phyloP scores from a whole-genome alignment of 257 asterid genomes.

The Nyctanthes arbortristis region DNA sequence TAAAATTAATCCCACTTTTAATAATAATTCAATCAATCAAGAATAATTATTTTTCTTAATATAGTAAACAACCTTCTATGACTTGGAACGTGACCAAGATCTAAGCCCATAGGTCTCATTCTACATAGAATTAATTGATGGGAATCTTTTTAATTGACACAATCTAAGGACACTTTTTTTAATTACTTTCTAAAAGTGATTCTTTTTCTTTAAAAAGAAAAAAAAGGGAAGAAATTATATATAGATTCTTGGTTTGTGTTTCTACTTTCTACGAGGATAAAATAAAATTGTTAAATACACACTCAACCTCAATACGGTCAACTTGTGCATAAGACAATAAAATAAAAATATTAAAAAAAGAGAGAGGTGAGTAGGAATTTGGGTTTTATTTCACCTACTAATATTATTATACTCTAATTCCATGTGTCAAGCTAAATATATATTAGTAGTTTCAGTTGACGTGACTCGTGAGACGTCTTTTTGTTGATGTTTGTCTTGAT shows the following conservation, averaged over 20 bases:
- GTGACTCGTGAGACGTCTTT: no score
- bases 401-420: no score
- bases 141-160: neutral
- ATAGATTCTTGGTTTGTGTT: neutral
- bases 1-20: neutral
- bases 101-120: constrained; percentile 17
- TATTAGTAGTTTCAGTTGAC: no score
- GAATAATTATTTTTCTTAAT: neutral
- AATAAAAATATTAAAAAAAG: no score
- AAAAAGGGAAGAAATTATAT: neutral
- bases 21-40: neutral
- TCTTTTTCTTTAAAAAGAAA: no score
- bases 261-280: neutral
- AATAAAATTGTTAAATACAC: no score
- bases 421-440: no score
- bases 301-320: no score
- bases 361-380: no score
- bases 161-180: neutral
- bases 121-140: neutral
- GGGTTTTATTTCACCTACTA: no score
- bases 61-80: constrained; percentile 5
- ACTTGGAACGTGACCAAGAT: constrained; percentile 17
- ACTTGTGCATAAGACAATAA: neutral
- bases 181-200: neutral
- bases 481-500: no score